These are phyloP conservation scores for Aspergillus sp. DNA, from an alignment of 2,329 filamentous ascomycete species.

Conservation along the genomic window DNA sequence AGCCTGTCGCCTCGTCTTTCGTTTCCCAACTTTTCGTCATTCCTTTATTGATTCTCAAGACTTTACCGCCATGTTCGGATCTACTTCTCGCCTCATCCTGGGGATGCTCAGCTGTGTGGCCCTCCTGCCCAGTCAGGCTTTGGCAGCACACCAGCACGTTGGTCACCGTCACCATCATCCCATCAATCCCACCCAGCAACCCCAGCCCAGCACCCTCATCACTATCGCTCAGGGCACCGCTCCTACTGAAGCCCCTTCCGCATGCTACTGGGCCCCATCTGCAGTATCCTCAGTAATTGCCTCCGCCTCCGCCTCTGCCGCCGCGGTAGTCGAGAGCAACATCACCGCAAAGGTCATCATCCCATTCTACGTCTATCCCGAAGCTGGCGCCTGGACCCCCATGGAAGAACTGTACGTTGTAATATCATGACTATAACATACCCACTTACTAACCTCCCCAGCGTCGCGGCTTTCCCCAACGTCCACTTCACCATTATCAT, in stretches of 20 bases:
- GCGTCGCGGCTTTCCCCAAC: conserved; percentile 15
- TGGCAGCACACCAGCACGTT: not conserved
- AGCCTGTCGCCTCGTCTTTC: not conserved
- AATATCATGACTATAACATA: not conserved
- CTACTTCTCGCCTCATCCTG: not conserved
- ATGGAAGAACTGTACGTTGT: conserved; percentile 16
- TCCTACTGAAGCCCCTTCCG: not conserved
- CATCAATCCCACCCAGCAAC: not conserved
- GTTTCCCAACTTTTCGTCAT: not conserved
- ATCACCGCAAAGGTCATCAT: conserved; percentile 12
- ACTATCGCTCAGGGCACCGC: no score
- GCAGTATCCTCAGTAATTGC: not conserved
- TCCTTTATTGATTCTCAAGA: not conserved
- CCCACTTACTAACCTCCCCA: not conserved
- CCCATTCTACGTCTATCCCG: conserved; percentile 25
- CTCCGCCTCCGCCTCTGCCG: not conserved
- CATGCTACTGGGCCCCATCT: no score
- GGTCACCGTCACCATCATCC: not conserved
- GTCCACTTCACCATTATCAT: conserved; percentile 26
- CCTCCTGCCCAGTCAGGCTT: not conserved
- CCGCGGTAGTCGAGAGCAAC: not conserved
- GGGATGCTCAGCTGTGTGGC: conserved; percentile 5
- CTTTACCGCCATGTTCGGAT: not conserved
- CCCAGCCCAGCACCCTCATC: no score
- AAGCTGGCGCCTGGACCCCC: conserved; percentile 17